A percentile compares a stretch with the other conserved stretches of the same genome.
These are phyloP conservation scores for Melastoma candidum DNA, from an alignment of 441 rosid species.

Conservation along the genomic window DNA sequence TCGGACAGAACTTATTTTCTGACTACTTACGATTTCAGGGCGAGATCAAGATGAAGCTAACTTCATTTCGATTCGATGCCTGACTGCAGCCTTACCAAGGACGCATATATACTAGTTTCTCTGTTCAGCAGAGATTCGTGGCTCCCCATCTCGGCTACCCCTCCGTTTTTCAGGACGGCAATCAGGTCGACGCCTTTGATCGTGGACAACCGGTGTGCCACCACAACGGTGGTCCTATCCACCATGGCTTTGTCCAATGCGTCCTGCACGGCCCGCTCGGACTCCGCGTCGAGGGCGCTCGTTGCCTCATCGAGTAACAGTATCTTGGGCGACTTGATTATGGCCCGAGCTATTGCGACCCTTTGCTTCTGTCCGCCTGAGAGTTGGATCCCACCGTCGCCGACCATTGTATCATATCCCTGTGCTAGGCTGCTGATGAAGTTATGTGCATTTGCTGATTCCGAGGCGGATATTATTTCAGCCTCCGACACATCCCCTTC, in stretches of 20 bases:
- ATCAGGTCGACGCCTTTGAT: neutral
- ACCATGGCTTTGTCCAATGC: constrained; percentile 4
- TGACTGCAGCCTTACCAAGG: no score
- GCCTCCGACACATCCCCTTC: constrained; percentile 47
- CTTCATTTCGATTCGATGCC: no score
- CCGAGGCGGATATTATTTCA: constrained; percentile 52
- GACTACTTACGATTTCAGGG: no score
- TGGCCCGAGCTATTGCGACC: no score
- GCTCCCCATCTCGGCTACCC: constrained; percentile 4
- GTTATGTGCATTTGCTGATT: constrained; percentile 66
- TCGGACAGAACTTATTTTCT: no score
- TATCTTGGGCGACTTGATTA: no score
- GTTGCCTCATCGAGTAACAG: no score
- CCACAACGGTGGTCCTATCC: constrained; percentile 5
- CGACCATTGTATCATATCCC: constrained; percentile 55
- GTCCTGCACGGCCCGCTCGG: neutral
- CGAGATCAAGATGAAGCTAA: no score
- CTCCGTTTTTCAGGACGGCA: neutral
- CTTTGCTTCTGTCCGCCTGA: constrained; percentile 4
- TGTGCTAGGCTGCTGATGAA: constrained; percentile 65
- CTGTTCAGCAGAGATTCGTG: no score
- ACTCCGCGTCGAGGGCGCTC: no score
- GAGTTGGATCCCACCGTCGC: constrained; percentile 1
- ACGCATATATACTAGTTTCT: no score
- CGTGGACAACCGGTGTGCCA: constrained; percentile 3